Evolutionary conservation across 257 asterid species (phyloP), one percentile per base, ranked within the genome.

Genomic region (Solanum pinnatisectum): DNA sequence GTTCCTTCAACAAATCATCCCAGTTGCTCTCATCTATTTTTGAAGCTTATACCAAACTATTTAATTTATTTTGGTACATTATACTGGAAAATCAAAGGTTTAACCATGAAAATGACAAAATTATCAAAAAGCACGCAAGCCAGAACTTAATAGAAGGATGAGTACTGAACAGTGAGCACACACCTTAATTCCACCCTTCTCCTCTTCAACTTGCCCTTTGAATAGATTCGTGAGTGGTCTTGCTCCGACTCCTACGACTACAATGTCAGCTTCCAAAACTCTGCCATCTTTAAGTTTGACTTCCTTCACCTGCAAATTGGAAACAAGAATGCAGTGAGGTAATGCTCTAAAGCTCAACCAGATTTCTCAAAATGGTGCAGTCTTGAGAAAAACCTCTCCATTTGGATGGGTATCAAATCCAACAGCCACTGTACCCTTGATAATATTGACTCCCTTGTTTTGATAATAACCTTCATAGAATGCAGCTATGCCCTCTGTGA

Each of bases 131-230:
- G 10, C 36, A 85, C 23, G 14, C 23, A 84, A 84, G 30, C 40
- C 76, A 27, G 39, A 60, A 87, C 3, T 16, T 52, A 63, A 23
- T 76, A 60, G 23, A 74, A 82, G 59, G 85, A 82, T 52, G 74
- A 88, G 84, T 73, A 23, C 56, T 46, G 68, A 18, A 46, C 27
- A 30, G 30, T 32, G 70, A 82, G 44, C 70, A 76, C 95, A 65
- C 52, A 97, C 98, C 99, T 96, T 97, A 84, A 97, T 93, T 91
- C 98, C 98, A 44, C 96, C 98, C 90, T 97, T 97, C 88, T 97
- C 99, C 85, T 93, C 98, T 86, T 90, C 98, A 93, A 96, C 95
- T 92, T 96, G 99, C 44, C 97, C 98, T 91, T 95, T 95, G 88
- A 97, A 93, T 86, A 95, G 87, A 22, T 91, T 72, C 35, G 92